phyloP scores from a whole-genome alignment of 441 rosid species.

The Adansonia grandidieri region DNA sequence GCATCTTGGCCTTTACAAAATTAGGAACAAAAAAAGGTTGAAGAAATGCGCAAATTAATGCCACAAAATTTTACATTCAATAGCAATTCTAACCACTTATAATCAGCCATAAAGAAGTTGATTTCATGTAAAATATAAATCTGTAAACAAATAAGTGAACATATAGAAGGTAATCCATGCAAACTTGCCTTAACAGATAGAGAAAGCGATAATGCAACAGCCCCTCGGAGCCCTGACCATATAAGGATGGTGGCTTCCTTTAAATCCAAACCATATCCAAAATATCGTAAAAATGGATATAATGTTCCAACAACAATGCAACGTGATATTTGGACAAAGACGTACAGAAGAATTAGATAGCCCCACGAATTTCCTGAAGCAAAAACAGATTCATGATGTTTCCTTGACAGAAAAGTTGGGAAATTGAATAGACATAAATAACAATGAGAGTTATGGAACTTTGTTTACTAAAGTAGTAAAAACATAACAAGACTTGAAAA shows the following conservation, averaged over 20 bases:
- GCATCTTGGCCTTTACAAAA: not conserved
- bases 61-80: not conserved
- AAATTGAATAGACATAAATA: not conserved
- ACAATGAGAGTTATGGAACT: not conserved
- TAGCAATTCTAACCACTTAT: not conserved
- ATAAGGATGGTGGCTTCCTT: slow-evolving; percentile 80
- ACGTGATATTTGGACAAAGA: slow-evolving; percentile 72
- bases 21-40: not conserved
- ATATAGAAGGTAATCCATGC: slow-evolving; percentile 9
- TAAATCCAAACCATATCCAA: slow-evolving; percentile 96
- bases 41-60: not conserved
- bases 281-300: slow-evolving; percentile 60
- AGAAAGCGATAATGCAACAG: slow-evolving; percentile 88
- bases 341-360: slow-evolving; percentile 72
- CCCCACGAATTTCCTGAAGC: slow-evolving; percentile 76
- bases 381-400: slow-evolving; percentile 18
- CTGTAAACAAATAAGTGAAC: not conserved
- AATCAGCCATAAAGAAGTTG: not conserved
- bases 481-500: not conserved
- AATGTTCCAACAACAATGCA: slow-evolving; percentile 66
- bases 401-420: not conserved
- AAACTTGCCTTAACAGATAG: slow-evolving; percentile 86
- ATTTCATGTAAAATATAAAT: not conserved
- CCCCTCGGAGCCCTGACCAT: slow-evolving; percentile 97
- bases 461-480: not conserved